Conservation (phyloP, 306 rosid species). For the Cucurbita ficifolia region DNA sequence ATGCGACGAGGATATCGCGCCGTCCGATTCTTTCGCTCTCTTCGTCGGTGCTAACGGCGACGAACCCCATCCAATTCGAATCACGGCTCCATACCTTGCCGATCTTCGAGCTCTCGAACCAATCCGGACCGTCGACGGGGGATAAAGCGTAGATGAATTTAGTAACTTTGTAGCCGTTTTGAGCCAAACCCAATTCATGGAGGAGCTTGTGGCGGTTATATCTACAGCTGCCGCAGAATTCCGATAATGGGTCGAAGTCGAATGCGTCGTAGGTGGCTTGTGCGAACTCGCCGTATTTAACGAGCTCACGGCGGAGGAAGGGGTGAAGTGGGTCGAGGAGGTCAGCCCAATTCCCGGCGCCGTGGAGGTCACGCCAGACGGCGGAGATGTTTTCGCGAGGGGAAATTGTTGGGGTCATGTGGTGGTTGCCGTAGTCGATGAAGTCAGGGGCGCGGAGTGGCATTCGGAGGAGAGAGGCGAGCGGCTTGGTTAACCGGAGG, state of each 20-base stretch:
- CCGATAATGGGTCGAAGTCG: constrained; percentile 43
- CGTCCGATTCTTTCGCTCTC: constrained; percentile 45
- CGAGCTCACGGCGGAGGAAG: constrained; percentile 40
- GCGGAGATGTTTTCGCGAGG: constrained; percentile 37
- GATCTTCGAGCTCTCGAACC: constrained; percentile 44
- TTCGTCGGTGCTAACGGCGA: constrained; percentile 35
- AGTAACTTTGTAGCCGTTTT: constrained; percentile 30
- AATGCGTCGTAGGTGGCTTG: constrained; percentile 67
- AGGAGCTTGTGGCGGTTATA: constrained; percentile 27
- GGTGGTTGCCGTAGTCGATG: constrained; percentile 8
- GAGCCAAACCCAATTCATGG: constrained; percentile 20
- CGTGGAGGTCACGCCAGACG: constrained; percentile 45
- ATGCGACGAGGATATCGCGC: constrained; percentile 44
- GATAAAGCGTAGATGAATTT: constrained; percentile 52
- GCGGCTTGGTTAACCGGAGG: neutral
- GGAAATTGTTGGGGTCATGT: constrained; percentile 32
- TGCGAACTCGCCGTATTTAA: constrained; percentile 62
- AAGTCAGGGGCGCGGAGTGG: constrained; percentile 2
- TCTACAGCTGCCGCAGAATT: constrained; percentile 48
- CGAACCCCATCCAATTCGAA: constrained; percentile 62
- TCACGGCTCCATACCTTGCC: constrained; percentile 46
- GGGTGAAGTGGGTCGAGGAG: constrained; percentile 46
- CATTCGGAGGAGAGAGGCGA: constrained; percentile 10
- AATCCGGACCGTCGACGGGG: constrained; percentile 34
- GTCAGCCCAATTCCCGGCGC: constrained; percentile 26